phyloP scores from a whole-genome alignment of 148 eudicot genomes.

The Hydrangea macrophylla region DNA sequence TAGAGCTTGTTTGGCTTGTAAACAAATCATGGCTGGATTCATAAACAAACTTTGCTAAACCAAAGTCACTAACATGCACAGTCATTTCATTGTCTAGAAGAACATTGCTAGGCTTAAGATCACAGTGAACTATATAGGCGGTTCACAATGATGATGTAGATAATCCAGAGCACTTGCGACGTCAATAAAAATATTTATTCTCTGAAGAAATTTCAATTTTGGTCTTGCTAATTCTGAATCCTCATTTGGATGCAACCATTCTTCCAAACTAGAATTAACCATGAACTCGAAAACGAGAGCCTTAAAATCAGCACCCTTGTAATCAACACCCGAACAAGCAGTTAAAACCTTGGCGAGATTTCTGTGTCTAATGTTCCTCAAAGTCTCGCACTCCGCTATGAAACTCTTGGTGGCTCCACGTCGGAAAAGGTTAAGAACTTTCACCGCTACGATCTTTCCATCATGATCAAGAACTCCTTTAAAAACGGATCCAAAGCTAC shows the following conservation, averaged over 20 bases:
- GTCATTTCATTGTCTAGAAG: constrained; percentile 12
- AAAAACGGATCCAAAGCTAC: no score
- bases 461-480: no score
- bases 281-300: constrained; percentile 15
- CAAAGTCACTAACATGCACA: constrained; percentile 10
- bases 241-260: constrained; percentile 8
- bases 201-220: not conserved
- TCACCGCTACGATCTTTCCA: no score
- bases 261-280: no score
- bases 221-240: not conserved
- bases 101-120: constrained; percentile 12
- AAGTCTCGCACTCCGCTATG: not conserved
- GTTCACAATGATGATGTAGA: constrained; percentile 5
- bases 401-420: no score
- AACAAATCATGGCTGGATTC: not conserved
- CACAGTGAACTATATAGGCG: constrained; percentile 2
- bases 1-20: not conserved
- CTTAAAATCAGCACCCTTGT: constrained; percentile 8
- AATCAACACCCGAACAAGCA: constrained; percentile 10
- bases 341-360: constrained; percentile 9
- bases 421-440: not conserved
- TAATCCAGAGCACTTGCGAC: constrained; percentile 11
- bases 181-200: no score
- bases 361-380: no score
- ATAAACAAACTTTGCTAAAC: not conserved